These are phyloP conservation scores for Tremellales sp. DNA, from an alignment of 1,284 basidiomycete species.

Conservation along the genomic window DNA sequence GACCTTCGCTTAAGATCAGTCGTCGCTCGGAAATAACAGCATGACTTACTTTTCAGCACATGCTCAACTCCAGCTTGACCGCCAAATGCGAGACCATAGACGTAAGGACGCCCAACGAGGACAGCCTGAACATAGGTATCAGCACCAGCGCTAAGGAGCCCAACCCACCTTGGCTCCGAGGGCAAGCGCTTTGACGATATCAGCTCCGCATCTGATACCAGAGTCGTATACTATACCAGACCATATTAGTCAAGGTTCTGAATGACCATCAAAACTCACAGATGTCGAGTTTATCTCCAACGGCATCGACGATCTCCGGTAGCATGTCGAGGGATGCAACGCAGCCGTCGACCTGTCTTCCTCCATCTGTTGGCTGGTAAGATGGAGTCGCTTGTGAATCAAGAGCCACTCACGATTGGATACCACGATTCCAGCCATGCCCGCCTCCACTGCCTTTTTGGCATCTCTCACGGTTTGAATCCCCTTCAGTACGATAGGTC, in stretches of 20 bases:
- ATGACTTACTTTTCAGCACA: constrained; percentile 3
- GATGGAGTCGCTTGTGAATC: not conserved
- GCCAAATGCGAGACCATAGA: constrained; percentile 5
- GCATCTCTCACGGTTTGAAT: constrained; percentile 64
- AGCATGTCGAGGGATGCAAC: constrained; percentile 67
- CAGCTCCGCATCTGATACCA: constrained; percentile 66
- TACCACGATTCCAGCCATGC: constrained; percentile 66
- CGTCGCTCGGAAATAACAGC: not conserved
- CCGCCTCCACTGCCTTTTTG: constrained; percentile 58
- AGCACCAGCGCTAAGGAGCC: too few species aligned
- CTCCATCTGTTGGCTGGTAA: constrained; percentile 54
- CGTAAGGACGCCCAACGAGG: constrained; percentile 50
- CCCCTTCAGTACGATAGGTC: constrained; percentile 57
- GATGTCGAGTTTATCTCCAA: constrained; percentile 44
- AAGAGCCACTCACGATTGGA: constrained; percentile 57
- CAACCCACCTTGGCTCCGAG: constrained; percentile 64
- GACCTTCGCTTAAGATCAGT: constrained; percentile 1
- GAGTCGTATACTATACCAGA: constrained; percentile 73
- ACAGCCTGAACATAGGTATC: too few species aligned
- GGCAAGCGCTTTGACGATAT: constrained; percentile 68
- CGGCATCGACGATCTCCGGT: constrained; percentile 54
- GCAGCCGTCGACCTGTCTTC: constrained; percentile 70
- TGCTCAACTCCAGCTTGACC: constrained; percentile 2
- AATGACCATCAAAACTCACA: too few species aligned
- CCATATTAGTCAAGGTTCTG: constrained; percentile 50